A percentile compares a stretch with the other conserved stretches of the same genome.
phyloP scores from a whole-genome alignment of 106 monocot genomes.

The Acorus gramineus region DNA sequence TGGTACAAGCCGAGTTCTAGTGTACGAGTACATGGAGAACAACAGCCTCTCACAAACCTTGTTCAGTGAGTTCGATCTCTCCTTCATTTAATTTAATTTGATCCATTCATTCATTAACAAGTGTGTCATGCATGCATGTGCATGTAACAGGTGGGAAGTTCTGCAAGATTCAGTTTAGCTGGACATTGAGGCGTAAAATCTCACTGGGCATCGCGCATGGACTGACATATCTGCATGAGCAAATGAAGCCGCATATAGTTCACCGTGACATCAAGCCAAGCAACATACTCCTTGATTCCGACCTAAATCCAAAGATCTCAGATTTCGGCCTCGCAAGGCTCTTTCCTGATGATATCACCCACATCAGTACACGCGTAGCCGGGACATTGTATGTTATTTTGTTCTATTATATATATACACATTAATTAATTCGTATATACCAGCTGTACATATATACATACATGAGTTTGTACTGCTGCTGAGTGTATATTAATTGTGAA shows the following conservation, averaged over 20 bases:
- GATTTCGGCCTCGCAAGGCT: conserved; percentile 14
- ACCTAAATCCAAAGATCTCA: conserved; percentile 3
- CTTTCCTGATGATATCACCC: background rate
- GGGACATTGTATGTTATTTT: conserved; percentile 4
- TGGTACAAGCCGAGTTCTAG: background rate
- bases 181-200: background rate
- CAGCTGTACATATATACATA: too few relatives aligned
- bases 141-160: background rate
- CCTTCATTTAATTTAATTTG: background rate
- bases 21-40: conserved; percentile 7
- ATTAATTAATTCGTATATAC: too few relatives aligned
- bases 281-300: conserved; percentile 12
- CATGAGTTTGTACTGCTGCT: too few relatives aligned
- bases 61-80: background rate
- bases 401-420: too few relatives aligned
- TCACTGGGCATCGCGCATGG: conserved; percentile 4
- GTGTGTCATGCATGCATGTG: background rate
- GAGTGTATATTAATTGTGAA: too few relatives aligned
- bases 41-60: background rate
- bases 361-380: conserved; percentile 11
- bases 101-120: background rate
- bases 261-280: conserved; percentile 16
- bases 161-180: background rate
- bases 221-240: conserved; percentile 10
- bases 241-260: background rate